Evolutionary conservation across 2,329 filamentous ascomycete genomes (phyloP), one percentile per base, ranked within the genome.

Genomic region (Neonectria faginata): DNA sequence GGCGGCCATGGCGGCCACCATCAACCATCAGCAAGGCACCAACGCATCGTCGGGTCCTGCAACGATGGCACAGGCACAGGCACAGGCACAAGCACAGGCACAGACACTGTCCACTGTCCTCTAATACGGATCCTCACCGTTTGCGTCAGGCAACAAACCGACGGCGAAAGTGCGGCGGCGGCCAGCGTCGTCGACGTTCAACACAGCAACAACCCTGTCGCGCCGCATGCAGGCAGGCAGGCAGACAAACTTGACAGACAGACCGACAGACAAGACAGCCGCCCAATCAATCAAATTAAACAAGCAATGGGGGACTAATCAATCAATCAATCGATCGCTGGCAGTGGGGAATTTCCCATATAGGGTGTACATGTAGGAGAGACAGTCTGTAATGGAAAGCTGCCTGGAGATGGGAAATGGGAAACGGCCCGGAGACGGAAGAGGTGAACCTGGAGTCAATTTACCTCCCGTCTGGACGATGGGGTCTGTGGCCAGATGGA

Each of bases 1-100:
- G 59, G 54, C 54, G 60, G 47, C 48, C 55, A 63, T 58, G 60
- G 60, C 50, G 60, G 55, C 50, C 60, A 63, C 60, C 60, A 63
- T 63, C 41, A 63, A 63, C 60, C 60, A 63, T 50, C 55, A 33
- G 48, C 55, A 63, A 50, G 42, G 54, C 60, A 58, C 60, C 60
- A 63, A 39, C 60, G 53, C 45, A 51, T 57, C 60, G 45, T 48
- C 47, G 29, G 60, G 41, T 41, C 53, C 47, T 50, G 12, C 14
- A 36, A 44, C 54, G 47, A 16, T 39, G 45, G 33, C 33, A 33
- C 10, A 33, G 31, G 33, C 33, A 36, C 33, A 18, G 33, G 31
- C 9, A 22, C 6, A 47, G 33, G 53, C 29, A 33, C 10, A 33
- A 11, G 33, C 33, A 36, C 33, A 18, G 33, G 31, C 9, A 22